Conservation (phyloP, 2,329 filamentous ascomycete genomes). For the Thelonectria rubi region DNA sequence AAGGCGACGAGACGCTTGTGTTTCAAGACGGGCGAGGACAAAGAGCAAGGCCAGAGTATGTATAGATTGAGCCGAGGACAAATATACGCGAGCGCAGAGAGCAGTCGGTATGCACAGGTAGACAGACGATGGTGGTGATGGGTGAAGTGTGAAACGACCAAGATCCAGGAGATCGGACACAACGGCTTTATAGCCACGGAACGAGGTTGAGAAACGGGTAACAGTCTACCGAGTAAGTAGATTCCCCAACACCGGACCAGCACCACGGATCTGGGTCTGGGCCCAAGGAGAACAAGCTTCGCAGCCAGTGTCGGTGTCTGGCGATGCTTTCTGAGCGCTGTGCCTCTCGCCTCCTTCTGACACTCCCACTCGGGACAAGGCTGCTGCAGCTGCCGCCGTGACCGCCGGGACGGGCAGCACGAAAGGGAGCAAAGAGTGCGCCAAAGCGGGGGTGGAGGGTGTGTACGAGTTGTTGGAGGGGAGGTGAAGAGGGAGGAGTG, state of each 20-base stretch:
- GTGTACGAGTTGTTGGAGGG: neutral
- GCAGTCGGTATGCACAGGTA: too few species aligned
- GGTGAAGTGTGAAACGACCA: neutral
- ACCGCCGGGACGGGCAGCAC: conserved; percentile 18
- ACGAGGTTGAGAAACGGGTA: conserved; percentile 20
- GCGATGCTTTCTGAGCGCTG: conserved; percentile 30
- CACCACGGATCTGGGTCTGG: conserved; percentile 34
- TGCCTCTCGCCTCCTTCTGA: conserved; percentile 7
- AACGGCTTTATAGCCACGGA: conserved; percentile 42
- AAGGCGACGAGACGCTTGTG: neutral
- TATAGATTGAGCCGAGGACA: too few species aligned
- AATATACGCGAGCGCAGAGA: too few species aligned
- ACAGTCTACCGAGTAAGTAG: conserved; percentile 13
- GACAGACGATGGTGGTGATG: neutral
- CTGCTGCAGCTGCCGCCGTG: conserved; percentile 20
- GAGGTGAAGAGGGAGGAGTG: neutral
- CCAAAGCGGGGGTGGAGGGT: conserved; percentile 13
- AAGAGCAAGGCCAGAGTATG: too few species aligned
- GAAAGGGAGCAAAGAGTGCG: neutral
- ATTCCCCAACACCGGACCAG: conserved; percentile 8
- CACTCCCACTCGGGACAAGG: conserved; percentile 14
- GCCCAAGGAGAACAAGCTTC: conserved; percentile 34
- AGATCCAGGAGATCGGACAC: conserved; percentile 37
- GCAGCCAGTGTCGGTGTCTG: conserved; percentile 33
- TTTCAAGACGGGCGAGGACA: neutral